Base-by-base conservation (phyloP, 176 grass and related monocot species). In the Aegilops bicornis region DNA sequence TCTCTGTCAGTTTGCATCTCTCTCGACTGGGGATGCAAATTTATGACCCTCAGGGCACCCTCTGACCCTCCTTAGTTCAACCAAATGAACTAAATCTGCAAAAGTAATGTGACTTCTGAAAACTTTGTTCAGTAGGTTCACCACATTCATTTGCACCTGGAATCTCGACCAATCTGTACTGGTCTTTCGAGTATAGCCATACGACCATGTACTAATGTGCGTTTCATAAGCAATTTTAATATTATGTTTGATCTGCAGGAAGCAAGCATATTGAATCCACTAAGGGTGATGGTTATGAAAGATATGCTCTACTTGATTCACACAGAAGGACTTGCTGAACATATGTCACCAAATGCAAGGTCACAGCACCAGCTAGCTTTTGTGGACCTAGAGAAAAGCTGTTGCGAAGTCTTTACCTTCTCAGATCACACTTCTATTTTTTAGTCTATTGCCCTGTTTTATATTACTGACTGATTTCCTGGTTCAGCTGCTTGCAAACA, bases 271-370 rank as follows among this genome's bases (percentile, higher is more conserved):
- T 84, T 96, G 79, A 91, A 83, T 39, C 88, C 87, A 16, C 82
- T 98, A 50, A 92, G 84, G 69, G 87, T 98, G 85, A 92, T 96
- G 91, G 71, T 96, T 82, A 80, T 96, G 48, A 83, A 87, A 52
- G 96, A 98, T 54, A 94, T 94, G 89, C 82, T 89, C 70, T 98
- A 94, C 61, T 84, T 96, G 64, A 91, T 95, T 89, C 82, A 95
- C 82, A 70, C 82, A 37, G 29, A 90, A 89, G 91, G 76, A 82
- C 93, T 98, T 88, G 84, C 93, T 73, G 93, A 95, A 37, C 79
- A 91, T 82, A 88, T 42, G 10, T 91, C 82, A 31, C 89, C 86
- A 77, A 88, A 69, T 69, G 45, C 82, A 84, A 88, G 86, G 66
- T 89, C 81, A 17, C 88, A 81, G 50, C 65, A 84, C 30, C 83